Evolutionary conservation across 2,329 filamentous ascomycete genomes (phyloP).

Genomic region (Dothidotthia symphoricarpi): DNA sequence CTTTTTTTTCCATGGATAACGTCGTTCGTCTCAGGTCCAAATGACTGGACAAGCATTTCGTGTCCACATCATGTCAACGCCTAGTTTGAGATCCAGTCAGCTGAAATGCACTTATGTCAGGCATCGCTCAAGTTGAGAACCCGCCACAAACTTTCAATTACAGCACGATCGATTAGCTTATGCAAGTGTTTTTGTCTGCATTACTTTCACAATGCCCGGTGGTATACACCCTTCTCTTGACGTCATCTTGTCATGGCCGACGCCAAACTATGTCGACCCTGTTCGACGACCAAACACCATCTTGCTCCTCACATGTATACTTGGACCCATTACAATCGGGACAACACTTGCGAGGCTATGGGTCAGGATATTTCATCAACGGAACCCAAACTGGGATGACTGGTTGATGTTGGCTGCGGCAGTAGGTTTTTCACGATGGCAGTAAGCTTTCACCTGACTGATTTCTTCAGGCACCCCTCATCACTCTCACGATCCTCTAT

Average conservation of each 20-base stretch:
- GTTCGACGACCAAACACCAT: constrained; percentile 19
- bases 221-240: constrained; percentile 29
- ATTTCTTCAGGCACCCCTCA: constrained; percentile 17
- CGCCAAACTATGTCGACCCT: constrained; percentile 25
- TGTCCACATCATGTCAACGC: no score
- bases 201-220: constrained; percentile 24
- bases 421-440: constrained; percentile 12
- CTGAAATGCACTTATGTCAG: constrained; percentile 19
- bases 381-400: constrained; percentile 29
- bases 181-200: not conserved
- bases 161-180: not conserved
- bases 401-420: constrained; percentile 30
- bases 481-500: constrained; percentile 21
- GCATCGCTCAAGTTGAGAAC: constrained; percentile 12
- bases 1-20: no score
- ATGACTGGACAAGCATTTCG: no score
- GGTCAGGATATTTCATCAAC: constrained; percentile 29
- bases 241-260: constrained; percentile 26
- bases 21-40: no score
- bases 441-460: constrained; percentile 1
- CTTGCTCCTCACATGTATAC: constrained; percentile 18
- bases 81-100: constrained; percentile 1
- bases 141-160: not conserved
- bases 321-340: constrained; percentile 22
- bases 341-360: constrained; percentile 30